Percentiles rank a stretch among this genome's conserved stretches.
Conservation (phyloP, 192 early-diverging fungal species). For the Gigaspora rosea region DNA sequence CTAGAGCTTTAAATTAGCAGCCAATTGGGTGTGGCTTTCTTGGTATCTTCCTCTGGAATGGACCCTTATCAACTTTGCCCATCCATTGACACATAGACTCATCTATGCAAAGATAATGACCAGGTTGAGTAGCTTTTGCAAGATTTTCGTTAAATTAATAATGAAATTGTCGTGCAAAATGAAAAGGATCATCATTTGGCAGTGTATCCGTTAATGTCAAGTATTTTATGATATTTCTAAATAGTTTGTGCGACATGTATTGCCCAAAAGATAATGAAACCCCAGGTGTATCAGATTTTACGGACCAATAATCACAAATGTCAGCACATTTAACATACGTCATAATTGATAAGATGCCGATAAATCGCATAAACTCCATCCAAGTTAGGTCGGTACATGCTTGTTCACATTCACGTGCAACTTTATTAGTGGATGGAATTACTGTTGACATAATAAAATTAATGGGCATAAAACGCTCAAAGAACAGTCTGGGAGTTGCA, state of each 20-base stretch:
- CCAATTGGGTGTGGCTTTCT: neutral
- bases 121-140: neutral
- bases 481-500: neutral
- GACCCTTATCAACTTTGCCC: neutral
- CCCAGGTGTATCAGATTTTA: neutral
- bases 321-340: neutral
- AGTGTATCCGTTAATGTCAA: neutral
- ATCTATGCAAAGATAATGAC: neutral
- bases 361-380: slow-evolving; percentile 7
- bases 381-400: neutral
- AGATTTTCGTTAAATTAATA: slow-evolving; percentile 4
- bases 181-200: neutral
- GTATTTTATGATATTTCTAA: slow-evolving; percentile 1
- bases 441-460: neutral
- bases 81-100: too few species aligned
- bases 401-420: neutral
- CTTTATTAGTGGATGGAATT: neutral
- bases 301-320: neutral
- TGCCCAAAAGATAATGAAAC: neutral
- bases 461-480: too few species aligned
- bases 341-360: neutral
- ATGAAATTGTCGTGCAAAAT: neutral
- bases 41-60: neutral
- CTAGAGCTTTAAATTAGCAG: neutral
- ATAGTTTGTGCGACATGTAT: slow-evolving; percentile 2